Conservation (phyloP, 495 filamentous ascomycete species). For the Neurospora sp. region DNA sequence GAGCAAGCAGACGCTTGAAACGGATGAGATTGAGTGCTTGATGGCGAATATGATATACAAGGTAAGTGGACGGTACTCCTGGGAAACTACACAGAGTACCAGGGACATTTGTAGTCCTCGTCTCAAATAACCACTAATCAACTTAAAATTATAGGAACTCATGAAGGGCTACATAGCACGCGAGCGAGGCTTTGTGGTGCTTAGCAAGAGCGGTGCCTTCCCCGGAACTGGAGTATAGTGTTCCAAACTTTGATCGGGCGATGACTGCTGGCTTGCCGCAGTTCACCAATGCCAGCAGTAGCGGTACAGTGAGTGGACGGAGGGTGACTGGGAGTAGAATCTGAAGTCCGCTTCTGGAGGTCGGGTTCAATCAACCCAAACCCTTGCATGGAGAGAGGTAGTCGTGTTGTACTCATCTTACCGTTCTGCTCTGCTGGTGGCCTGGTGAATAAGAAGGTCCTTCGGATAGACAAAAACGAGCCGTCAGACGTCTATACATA, state of each 20-base stretch:
- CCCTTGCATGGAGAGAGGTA: neutral
- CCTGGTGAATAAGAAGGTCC: neutral
- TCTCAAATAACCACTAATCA: neutral
- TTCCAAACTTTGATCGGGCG: neutral
- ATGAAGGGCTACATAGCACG: constrained; percentile 98
- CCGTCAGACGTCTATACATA: neutral
- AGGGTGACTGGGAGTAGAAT: neutral
- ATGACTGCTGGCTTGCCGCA: neutral
- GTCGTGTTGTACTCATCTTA: too few relatives aligned
- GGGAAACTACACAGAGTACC: neutral
- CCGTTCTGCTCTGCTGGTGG: neutral
- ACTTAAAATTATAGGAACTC: constrained; percentile 47
- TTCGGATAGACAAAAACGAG: neutral
- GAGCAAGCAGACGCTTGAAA: constrained; percentile 56
- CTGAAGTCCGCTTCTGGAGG: neutral
- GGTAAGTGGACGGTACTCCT: constrained; percentile 40
- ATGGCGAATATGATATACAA: constrained; percentile 95
- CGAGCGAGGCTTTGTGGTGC: constrained; percentile 75
- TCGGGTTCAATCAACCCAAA: neutral
- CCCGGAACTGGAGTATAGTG: constrained; percentile 85
- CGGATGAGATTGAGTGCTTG: constrained; percentile 91
- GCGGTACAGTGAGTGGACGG: neutral
- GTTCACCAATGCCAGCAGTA: neutral
- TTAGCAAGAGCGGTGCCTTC: constrained; percentile 86
- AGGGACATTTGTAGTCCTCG: neutral